A percentile compares a stretch with the other conserved stretches of the same genome.
These are phyloP conservation scores for Sordariomycetes sp. DNA, from an alignment of 2,329 filamentous ascomycete genomes.

Conservation along the genomic window DNA sequence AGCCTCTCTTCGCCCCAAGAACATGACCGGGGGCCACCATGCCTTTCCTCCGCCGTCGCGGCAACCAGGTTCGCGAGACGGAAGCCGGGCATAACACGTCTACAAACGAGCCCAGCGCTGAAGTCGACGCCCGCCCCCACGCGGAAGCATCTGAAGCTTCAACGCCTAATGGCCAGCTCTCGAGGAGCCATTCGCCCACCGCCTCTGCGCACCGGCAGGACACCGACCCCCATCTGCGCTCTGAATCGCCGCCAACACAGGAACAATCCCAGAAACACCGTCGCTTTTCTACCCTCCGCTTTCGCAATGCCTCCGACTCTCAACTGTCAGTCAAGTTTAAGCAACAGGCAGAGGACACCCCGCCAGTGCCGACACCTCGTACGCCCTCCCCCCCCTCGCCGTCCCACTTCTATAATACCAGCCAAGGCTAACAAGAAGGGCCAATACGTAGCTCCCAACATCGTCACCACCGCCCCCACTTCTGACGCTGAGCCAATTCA, in stretches of 20 bases:
- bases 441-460: conserved; percentile 45
- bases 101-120: conserved; percentile 1
- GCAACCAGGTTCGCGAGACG: conserved; percentile 44
- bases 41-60: conserved; percentile 49
- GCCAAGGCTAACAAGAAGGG: background rate
- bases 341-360: conserved; percentile 45
- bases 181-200: conserved; percentile 11
- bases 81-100: conserved; percentile 16
- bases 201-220: conserved; percentile 8
- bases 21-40: conserved; percentile 30
- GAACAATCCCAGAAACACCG: conserved; percentile 42
- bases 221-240: conserved; percentile 13
- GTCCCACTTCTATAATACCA: background rate
- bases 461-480: conserved; percentile 87
- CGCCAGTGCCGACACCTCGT: conserved; percentile 43
- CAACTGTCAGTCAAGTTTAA: conserved; percentile 69
- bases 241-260: conserved; percentile 36
- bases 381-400: conserved; percentile 14
- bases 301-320: conserved; percentile 86
- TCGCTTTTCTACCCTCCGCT: conserved; percentile 61
- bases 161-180: background rate
- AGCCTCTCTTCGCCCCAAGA: conserved; percentile 4
- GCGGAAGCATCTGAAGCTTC: background rate
- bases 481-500: conserved; percentile 40
- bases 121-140: conserved; percentile 2